Evolutionary conservation across 1,139 yeast genomes (phyloP).

Genomic region (Yamadazyma diospyri): DNA sequence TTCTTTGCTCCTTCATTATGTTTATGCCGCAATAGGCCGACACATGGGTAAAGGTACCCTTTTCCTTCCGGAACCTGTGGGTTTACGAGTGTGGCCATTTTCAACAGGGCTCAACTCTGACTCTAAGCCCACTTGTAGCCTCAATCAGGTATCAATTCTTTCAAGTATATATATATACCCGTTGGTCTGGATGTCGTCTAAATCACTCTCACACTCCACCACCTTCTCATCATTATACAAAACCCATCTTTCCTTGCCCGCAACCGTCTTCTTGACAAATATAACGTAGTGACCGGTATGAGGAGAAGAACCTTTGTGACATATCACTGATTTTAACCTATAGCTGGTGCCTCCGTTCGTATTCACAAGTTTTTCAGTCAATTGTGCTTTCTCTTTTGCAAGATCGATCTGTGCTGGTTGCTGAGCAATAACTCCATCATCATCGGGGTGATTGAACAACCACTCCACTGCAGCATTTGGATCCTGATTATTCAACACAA

Average conservation of each 20-base stretch:
- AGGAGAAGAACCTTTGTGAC: slow-evolving; percentile 92
- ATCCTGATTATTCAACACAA: slow-evolving; percentile 54
- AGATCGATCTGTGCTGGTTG: slow-evolving; percentile 16
- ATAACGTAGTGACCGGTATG: slow-evolving; percentile 97
- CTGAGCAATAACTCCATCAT: slow-evolving; percentile 32
- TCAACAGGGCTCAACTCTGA: no score
- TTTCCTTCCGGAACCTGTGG: no score
- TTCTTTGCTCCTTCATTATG: no score
- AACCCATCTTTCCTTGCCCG: slow-evolving; percentile 61
- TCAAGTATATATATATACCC: slow-evolving; percentile 62
- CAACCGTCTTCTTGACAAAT: slow-evolving; percentile 50
- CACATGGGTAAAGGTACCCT: no score
- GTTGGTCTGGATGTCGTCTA: slow-evolving; percentile 58
- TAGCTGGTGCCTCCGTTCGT: slow-evolving; percentile 30
- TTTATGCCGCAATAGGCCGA: no score
- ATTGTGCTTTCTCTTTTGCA: slow-evolving; percentile 19
- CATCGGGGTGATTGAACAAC: slow-evolving; percentile 78
- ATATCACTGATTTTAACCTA: slow-evolving; percentile 64
- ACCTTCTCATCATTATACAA: slow-evolving; percentile 94
- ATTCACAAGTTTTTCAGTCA: slow-evolving; percentile 12
- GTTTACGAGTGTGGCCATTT: no score
- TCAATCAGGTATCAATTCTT: no score
- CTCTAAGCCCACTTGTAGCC: no score
- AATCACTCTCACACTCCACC: slow-evolving; percentile 59
- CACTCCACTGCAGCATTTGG: slow-evolving; percentile 83